A percentile compares a stretch with the other conserved stretches of the same genome.
These are phyloP conservation scores for Neurospora tetrasperma DNA, from an alignment of 495 filamentous ascomycete genomes.

Conservation along the genomic window DNA sequence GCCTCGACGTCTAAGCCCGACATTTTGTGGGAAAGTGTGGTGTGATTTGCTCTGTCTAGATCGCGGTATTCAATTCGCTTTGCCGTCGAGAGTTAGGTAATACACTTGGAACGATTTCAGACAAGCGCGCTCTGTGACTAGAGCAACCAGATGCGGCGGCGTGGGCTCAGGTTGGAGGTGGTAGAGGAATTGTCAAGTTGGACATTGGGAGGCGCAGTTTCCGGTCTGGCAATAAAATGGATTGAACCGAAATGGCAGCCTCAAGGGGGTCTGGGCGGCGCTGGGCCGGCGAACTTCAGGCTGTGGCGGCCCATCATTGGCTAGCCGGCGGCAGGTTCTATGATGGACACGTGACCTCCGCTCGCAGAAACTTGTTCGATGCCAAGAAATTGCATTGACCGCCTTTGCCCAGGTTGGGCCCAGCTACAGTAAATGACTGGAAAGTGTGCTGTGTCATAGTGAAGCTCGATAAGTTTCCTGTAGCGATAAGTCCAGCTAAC, in stretches of 20 bases:
- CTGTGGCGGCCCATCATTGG: neutral
- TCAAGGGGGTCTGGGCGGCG: neutral
- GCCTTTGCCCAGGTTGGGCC: neutral
- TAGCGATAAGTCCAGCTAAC: neutral
- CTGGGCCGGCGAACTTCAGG: neutral
- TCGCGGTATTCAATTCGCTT: neutral
- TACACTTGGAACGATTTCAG: neutral
- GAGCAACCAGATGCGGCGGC: neutral
- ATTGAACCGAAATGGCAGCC: neutral
- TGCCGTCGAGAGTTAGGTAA: neutral
- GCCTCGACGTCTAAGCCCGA: conserved; percentile 90
- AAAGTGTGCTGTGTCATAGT: too few species aligned
- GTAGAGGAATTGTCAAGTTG: neutral
- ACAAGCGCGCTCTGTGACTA: neutral
- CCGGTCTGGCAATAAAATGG: neutral
- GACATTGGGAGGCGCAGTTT: neutral
- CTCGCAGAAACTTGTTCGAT: neutral
- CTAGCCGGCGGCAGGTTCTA: neutral
- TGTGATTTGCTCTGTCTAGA: neutral
- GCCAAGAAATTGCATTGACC: neutral
- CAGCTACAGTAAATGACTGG: neutral
- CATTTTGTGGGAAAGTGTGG: conserved; percentile 40
- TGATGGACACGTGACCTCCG: neutral
- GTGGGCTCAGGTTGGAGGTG: neutral
- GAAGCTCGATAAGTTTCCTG: neutral